These are phyloP conservation scores for Primulina eburnea DNA, from an alignment of 257 asterid species.

Conservation along the genomic window DNA sequence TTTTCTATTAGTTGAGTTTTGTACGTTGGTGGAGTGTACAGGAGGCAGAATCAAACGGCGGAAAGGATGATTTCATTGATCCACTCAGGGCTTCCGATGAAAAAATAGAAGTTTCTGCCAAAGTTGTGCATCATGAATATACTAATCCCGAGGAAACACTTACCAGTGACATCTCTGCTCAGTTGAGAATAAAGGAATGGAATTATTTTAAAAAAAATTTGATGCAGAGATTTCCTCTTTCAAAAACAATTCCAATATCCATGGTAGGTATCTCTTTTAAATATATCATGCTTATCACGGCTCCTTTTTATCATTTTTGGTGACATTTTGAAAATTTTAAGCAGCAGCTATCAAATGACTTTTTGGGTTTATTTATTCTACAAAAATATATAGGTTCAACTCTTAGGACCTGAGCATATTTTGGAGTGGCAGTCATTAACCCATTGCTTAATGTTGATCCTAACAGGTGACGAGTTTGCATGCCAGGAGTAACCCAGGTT, in stretches of 20 bases:
- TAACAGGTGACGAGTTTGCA: conserved; percentile 51
- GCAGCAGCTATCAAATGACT: not conserved
- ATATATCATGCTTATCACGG: not conserved
- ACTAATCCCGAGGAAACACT: conserved; percentile 25
- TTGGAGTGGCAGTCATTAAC: conserved; percentile 17
- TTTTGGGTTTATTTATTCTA: conserved; percentile 2
- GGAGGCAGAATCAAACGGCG: conserved; percentile 41
- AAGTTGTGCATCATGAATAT: conserved; percentile 34
- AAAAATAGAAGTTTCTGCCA: conserved; percentile 28
- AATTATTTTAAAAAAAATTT: conserved; percentile 55
- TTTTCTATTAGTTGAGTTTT: conserved; percentile 2
- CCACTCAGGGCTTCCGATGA: conserved; percentile 54
- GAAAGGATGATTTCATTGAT: conserved; percentile 43
- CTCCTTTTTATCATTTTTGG: not conserved
- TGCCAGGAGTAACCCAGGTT: conserved; percentile 66
- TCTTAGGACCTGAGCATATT: conserved; percentile 14
- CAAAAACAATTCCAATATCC: conserved; percentile 50
- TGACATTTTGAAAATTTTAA: not conserved
- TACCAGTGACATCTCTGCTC: conserved; percentile 26
- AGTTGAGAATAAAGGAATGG: conserved; percentile 56
- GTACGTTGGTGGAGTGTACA: conserved; percentile 29
- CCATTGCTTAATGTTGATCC: conserved; percentile 23
- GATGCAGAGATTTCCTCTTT: conserved; percentile 66
- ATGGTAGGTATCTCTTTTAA: conserved; percentile 34
- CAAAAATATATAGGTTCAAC: not conserved